Base-by-base conservation (phyloP, 1,284 basidiomycete species). In the Spongiforma sp. region DNA sequence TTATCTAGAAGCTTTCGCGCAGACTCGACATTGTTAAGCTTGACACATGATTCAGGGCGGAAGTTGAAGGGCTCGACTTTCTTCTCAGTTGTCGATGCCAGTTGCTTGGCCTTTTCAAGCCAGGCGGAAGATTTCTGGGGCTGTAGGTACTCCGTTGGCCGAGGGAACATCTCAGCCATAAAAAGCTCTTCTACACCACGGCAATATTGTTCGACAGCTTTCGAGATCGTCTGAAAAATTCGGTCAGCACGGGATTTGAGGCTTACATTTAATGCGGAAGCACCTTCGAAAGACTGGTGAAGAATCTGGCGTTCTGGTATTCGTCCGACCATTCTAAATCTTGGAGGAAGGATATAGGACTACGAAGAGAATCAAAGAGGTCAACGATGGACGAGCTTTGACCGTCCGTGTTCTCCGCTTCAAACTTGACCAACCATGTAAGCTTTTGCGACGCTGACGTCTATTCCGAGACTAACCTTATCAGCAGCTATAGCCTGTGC, bases 301-400 rank as follows among this genome's bases (percentile, higher is more conserved):
- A 92, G 79, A 98, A 99, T 57, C 89, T 84, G 1, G 96, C 96
- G 68, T 95, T 88, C 73, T 97, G 93, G 69, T 93, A 93, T 56
- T 89, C 86, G 74, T 99, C 93, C 10, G 93, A 90, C 97, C 98
- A 99, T 68, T 95, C 87, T 46, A 99, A 83, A 59, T 93, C 92
- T 73, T 94, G 86, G 57, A 99, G 80, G 77, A 98, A 96, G 61
- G 89, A 86, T 69, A 97, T 91, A 0, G 96, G 95, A 73, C 94
- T 96, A 63, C 93, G 89, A 64, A 99, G 84, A 2, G 96, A 98
- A 63, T 95, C 95, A 73, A 99, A 98, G 1, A 99, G 83, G 78
- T 99, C 98, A 48, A 96, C 90, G 63, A 99, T 96, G 0, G 96
- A 99, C 43, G 95, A 96, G 73, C 95, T 97, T 73, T 98, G 95